Evolutionary conservation across 1,139 yeast species (phyloP).

Genomic region (Yamadazyma aaseri): DNA sequence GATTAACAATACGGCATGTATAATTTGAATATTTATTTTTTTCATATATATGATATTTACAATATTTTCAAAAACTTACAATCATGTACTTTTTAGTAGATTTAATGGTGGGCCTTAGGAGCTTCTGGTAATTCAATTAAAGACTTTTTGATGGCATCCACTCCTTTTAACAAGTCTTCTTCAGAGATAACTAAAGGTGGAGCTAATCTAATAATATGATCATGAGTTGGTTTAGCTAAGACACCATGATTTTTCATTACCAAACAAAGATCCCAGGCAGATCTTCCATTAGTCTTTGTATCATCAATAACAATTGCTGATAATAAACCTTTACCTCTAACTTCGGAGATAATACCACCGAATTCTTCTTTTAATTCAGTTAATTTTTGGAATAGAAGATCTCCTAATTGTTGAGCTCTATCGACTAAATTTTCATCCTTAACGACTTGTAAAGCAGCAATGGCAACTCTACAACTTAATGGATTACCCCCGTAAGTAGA

Average conservation of each 20-base stretch:
- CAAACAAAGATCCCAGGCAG: conserved; percentile 95
- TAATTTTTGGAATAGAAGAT: conserved; percentile 65
- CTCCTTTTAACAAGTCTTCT: conserved; percentile 81
- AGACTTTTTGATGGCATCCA: conserved; percentile 64
- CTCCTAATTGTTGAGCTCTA: conserved; percentile 73
- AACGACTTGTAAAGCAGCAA: conserved; percentile 90
- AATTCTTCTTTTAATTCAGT: conserved; percentile 57
- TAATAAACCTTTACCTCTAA: conserved; percentile 88
- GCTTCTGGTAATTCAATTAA: conserved; percentile 60
- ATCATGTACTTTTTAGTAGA: neutral
- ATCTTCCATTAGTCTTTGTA: conserved; percentile 77
- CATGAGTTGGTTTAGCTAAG: conserved; percentile 96
- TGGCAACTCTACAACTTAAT: conserved; percentile 88
- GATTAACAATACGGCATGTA: conserved; percentile 29
- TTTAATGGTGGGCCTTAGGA: conserved; percentile 40
- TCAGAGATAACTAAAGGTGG: conserved; percentile 93
- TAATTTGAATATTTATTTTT: neutral
- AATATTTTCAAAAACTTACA: neutral
- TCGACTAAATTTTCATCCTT: conserved; percentile 84
- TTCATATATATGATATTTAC: neutral
- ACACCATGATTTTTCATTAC: conserved; percentile 87
- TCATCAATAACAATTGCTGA: conserved; percentile 92
- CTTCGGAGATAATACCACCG: conserved; percentile 78
- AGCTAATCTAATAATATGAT: conserved; percentile 90
- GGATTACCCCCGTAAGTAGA: conserved; percentile 99